Conservation (phyloP, 169 alveolate species). For the Plasmodium blacklocki region DNA sequence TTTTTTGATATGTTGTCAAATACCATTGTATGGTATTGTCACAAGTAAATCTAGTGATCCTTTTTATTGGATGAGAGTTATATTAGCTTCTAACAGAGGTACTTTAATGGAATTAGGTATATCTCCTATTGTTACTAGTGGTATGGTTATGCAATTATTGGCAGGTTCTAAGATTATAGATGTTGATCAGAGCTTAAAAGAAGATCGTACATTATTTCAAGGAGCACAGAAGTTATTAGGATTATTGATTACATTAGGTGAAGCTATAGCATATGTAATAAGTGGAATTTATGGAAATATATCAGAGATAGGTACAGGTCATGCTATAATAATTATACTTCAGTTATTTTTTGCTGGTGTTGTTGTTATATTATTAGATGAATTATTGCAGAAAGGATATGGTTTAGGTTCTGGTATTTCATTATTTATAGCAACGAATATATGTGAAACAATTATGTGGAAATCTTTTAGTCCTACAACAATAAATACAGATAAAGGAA, state of each 20-base stretch:
- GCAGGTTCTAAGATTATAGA: conserved; percentile 99
- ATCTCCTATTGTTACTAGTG: conserved; percentile 98
- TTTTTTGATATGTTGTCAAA: conserved; percentile 97
- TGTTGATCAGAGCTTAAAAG: conserved; percentile 98
- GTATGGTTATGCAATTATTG: conserved; percentile 99
- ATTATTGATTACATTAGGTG: conserved; percentile 98
- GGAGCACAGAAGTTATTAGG: conserved; percentile 98
- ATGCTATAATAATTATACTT: conserved; percentile 96
- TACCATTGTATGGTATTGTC: conserved; percentile 99
- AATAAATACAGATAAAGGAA: conserved; percentile 96
- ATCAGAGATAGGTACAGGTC: conserved; percentile 97
- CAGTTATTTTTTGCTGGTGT: conserved; percentile 99
- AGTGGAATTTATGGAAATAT: conserved; percentile 99
- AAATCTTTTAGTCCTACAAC: conserved; percentile 99
- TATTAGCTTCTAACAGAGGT: conserved; percentile 99
- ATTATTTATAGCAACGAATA: conserved; percentile 99
- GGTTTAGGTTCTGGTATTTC: conserved; percentile 99
- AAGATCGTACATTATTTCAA: conserved; percentile 97
- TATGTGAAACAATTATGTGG: conserved; percentile 99
- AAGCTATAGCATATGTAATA: conserved; percentile 98
- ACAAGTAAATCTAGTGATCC: conserved; percentile 97
- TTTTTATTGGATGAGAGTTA: conserved; percentile 99
- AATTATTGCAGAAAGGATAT: conserved; percentile 99
- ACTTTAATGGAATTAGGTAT: conserved; percentile 99
- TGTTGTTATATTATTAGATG: conserved; percentile 98